A percentile compares a stretch with the other conserved stretches of the same genome.
phyloP scores from a whole-genome alignment of 2,329 filamentous ascomycete species.

The Trichophyton schoenleinii region DNA sequence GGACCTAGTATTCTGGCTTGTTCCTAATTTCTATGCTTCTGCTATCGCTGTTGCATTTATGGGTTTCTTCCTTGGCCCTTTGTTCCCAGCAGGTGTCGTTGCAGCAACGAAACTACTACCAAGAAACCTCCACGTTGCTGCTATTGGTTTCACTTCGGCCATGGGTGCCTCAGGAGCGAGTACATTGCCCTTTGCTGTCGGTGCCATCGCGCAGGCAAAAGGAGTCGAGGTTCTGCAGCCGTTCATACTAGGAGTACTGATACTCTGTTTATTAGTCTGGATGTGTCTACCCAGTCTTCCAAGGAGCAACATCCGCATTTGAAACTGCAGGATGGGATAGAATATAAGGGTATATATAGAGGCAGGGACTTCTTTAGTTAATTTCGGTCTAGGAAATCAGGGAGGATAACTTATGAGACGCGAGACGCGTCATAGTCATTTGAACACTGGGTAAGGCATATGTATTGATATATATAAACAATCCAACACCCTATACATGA shows the following conservation, averaged over 20 bases:
- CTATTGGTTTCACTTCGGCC: conserved; percentile 67
- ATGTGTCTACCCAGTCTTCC: conserved; percentile 21
- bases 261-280: conserved; percentile 41
- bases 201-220: conserved; percentile 40
- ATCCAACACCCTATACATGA: not conserved
- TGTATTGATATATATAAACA: not conserved
- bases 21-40: conserved; percentile 62
- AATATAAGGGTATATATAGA: not conserved
- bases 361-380: not conserved
- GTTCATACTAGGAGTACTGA: conserved; percentile 44
- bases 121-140: conserved; percentile 59
- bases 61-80: conserved; percentile 67
- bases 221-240: conserved; percentile 50
- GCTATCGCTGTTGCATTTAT: conserved; percentile 58
- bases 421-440: not conserved
- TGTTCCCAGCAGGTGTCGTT: conserved; percentile 65
- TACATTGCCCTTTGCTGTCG: conserved; percentile 33
- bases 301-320: conserved; percentile 7
- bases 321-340: not conserved
- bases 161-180: conserved; percentile 60
- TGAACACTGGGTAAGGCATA: not conserved
- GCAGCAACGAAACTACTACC: conserved; percentile 63
- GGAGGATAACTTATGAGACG: not conserved
- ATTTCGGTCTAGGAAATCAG: not conserved
- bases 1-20: conserved; percentile 67